These are phyloP conservation scores for Xylaria longipes DNA, from an alignment of 495 filamentous ascomycete genomes.

Conservation along the genomic window DNA sequence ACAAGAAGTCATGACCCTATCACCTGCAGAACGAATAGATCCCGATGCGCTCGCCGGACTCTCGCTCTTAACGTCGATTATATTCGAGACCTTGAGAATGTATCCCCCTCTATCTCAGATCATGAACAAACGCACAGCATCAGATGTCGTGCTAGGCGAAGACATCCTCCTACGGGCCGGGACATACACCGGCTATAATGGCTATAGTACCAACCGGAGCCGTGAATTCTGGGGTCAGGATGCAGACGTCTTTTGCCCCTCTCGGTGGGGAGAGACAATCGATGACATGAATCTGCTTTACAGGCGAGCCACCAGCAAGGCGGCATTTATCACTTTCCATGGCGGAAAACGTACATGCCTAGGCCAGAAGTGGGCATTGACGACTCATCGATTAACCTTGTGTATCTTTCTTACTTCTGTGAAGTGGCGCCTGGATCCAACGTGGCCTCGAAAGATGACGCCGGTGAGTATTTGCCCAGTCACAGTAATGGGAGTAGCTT, in stretches of 20 bases:
- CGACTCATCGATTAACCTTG: slow-evolving; percentile 5
- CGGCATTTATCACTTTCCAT: slow-evolving; percentile 44
- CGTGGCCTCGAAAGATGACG: slow-evolving; percentile 16
- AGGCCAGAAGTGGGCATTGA: slow-evolving; percentile 36
- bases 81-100: slow-evolving; percentile 45
- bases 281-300: slow-evolving; percentile 34
- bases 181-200: slow-evolving; percentile 37
- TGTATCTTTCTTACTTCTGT: slow-evolving; percentile 5
- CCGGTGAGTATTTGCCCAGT: not conserved
- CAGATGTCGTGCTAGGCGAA: slow-evolving; percentile 29
- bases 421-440: slow-evolving; percentile 13
- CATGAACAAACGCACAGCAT: slow-evolving; percentile 40
- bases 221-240: slow-evolving; percentile 31
- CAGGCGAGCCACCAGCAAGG: slow-evolving; percentile 29
- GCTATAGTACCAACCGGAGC: slow-evolving; percentile 34
- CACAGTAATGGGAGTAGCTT: not conserved
- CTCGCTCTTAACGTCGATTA: slow-evolving; percentile 34
- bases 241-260: slow-evolving; percentile 33
- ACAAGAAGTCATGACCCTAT: slow-evolving; percentile 1
- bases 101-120: slow-evolving; percentile 47
- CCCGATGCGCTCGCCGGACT: slow-evolving; percentile 25
- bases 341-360: slow-evolving; percentile 42
- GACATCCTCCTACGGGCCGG: slow-evolving; percentile 31
- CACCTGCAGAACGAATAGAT: not conserved
- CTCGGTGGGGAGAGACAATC: slow-evolving; percentile 32